phyloP scores from a whole-genome alignment of 257 asterid species.

The Pogostemon cablin region DNA sequence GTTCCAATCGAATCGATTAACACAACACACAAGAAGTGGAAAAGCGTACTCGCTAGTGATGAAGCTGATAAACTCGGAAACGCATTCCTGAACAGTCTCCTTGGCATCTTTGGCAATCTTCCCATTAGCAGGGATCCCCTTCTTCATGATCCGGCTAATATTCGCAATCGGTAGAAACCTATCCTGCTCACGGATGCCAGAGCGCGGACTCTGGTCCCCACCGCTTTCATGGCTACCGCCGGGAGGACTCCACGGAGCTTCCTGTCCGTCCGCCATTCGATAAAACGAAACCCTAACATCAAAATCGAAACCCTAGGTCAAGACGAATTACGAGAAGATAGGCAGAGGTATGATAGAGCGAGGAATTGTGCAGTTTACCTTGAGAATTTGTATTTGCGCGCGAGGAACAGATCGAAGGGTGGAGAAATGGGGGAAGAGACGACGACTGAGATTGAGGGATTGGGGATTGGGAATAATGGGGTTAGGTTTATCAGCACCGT shows the following conservation, averaged over 20 bases:
- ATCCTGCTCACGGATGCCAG: slow-evolving; percentile 66
- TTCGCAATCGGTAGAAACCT: slow-evolving; percentile 72
- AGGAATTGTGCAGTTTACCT: background rate
- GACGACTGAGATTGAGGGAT: slow-evolving; percentile 63
- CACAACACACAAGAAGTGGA: background rate
- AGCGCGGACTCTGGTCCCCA: slow-evolving; percentile 64
- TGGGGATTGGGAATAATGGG: background rate
- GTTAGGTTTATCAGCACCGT: slow-evolving; percentile 12
- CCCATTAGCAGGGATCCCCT: slow-evolving; percentile 68
- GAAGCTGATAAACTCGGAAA: slow-evolving; percentile 78
- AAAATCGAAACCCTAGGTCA: slow-evolving; percentile 21
- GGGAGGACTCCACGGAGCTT: slow-evolving; percentile 56
- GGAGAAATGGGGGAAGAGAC: slow-evolving; percentile 52
- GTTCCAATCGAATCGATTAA: background rate
- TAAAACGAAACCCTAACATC: slow-evolving; percentile 26
- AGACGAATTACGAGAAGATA: background rate
- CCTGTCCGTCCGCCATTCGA: slow-evolving; percentile 60
- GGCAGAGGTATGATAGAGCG: background rate
- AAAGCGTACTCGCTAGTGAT: slow-evolving; percentile 69
- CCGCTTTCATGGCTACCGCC: slow-evolving; percentile 67
- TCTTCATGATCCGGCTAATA: slow-evolving; percentile 76
- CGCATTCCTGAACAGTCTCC: slow-evolving; percentile 81
- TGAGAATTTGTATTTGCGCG: slow-evolving; percentile 51
- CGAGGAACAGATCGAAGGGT: slow-evolving; percentile 52
- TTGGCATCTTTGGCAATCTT: slow-evolving; percentile 72